A percentile compares a stretch with the other conserved stretches of the same genome.
Evolutionary conservation across 352 stramenopile genomes (phyloP).

Genomic region (Phytophthora nicotianae): DNA sequence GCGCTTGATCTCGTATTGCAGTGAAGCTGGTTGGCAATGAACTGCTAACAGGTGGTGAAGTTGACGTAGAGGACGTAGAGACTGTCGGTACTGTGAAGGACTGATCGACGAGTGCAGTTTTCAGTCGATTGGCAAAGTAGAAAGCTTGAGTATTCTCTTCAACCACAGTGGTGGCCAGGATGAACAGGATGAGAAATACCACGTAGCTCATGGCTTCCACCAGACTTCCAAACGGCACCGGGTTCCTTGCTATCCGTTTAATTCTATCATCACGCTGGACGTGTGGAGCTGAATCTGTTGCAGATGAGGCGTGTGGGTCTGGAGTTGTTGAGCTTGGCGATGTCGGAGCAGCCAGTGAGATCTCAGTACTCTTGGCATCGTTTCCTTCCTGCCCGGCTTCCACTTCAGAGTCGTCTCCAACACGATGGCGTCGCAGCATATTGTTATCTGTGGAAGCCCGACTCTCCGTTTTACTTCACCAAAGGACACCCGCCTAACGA

Average conservation of each 20-base stretch:
- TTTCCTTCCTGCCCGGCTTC: slow-evolving; percentile 19
- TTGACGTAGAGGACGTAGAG: slow-evolving; percentile 22
- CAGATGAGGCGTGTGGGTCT: slow-evolving; percentile 8
- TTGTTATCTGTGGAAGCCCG: not conserved
- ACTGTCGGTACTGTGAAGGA: slow-evolving; percentile 43
- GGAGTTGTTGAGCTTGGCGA: slow-evolving; percentile 13
- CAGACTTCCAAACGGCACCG: slow-evolving; percentile 60
- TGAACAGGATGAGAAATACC: slow-evolving; percentile 63
- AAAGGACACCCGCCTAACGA: slow-evolving; percentile 20
- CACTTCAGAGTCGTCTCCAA: slow-evolving; percentile 22
- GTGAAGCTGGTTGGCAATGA: slow-evolving; percentile 49
- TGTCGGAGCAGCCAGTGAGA: slow-evolving; percentile 28
- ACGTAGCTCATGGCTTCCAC: slow-evolving; percentile 52
- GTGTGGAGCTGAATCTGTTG: slow-evolving; percentile 9
- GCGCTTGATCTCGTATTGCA: slow-evolving; percentile 57
- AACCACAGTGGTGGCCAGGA: slow-evolving; percentile 56
- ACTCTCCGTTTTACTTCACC: slow-evolving; percentile 7
- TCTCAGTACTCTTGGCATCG: slow-evolving; percentile 35
- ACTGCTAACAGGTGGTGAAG: slow-evolving; percentile 3
- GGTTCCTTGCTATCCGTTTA: slow-evolving; percentile 41
- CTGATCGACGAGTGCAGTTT: slow-evolving; percentile 49
- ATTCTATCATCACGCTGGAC: slow-evolving; percentile 43
- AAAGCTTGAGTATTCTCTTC: slow-evolving; percentile 55
- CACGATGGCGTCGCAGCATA: slow-evolving; percentile 47
- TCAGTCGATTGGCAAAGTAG: slow-evolving; percentile 69